Percentiles rank a stretch among this genome's conserved stretches.
phyloP scores from a whole-genome alignment of 176 grass and related monocot genomes.

The Triticum urartu region DNA sequence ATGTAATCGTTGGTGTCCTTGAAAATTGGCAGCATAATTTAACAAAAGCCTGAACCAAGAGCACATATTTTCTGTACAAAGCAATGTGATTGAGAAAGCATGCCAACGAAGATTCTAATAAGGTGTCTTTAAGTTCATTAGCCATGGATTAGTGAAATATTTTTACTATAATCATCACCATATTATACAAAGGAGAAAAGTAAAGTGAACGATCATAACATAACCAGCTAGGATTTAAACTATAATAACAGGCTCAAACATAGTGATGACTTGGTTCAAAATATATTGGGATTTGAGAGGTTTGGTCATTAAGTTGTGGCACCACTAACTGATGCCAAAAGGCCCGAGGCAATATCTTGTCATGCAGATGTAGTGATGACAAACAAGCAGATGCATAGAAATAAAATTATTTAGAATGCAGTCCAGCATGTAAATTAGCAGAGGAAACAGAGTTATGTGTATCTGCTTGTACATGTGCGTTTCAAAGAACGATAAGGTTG shows the following conservation, averaged over 20 bases:
- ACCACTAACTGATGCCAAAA: not conserved
- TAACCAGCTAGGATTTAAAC: not conserved
- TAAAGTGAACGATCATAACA: not conserved
- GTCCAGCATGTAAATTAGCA: not conserved
- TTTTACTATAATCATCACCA: not conserved
- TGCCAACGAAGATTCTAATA: not conserved
- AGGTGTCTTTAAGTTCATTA: not conserved
- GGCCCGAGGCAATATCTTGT: not conserved
- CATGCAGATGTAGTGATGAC: not conserved
- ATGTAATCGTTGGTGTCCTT: not conserved
- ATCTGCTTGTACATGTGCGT: not conserved
- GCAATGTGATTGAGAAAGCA: constrained; percentile 18
- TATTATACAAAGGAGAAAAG: not conserved
- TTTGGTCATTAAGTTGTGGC: not conserved
- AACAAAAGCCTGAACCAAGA: not conserved
- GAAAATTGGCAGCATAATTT: not conserved
- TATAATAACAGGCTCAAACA: not conserved
- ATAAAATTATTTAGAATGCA: not conserved
- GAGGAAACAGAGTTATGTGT: not conserved
- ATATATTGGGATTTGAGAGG: not conserved
- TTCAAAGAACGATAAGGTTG: not conserved
- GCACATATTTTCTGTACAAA: constrained; percentile 9
- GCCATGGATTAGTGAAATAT: not conserved
- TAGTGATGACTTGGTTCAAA: not conserved
- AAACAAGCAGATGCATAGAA: not conserved